Evolutionary conservation across 1,284 basidiomycete species (phyloP), one percentile per base, ranked within the genome.

Genomic region (Agaricales sp.): DNA sequence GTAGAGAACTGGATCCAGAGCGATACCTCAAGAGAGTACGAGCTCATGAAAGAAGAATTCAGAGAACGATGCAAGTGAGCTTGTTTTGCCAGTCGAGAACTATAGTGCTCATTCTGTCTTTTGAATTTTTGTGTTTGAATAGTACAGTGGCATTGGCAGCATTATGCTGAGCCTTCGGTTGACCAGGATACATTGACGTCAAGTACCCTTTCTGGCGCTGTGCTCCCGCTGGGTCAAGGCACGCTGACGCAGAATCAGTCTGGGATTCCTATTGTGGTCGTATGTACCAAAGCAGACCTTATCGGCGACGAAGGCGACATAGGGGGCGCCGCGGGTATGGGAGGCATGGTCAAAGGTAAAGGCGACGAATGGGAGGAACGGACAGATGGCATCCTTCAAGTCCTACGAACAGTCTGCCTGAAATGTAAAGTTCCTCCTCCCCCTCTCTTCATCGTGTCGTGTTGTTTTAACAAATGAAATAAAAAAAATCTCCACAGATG

Each of bases 361-460:
- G 87, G 86, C 1, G 85, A 79, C 11, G 87, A 88, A 58, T 94
- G 92, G 86, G 96, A 99, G 64, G 95, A 98, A 63, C 77, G 89
- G 57, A 94, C 93, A 45, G 95, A 99, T 63, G 89, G 89, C 48
- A 77, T 97, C 18, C 95, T 98, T 81, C 95, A 99, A 61, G 82
- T 92, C 19, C 72, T 99, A 48, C 79, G 95, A 23, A 92, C 92
- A 0, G 78, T 98, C 51, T 96, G 91, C 60, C 68, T 98, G 47
- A 88, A 91, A 65, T 96, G 92, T 93, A 58, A 61, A 90, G 73
- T 41, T 49, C 22, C 14, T 45, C 20, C 18, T 50, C n/a, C 11
- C 37, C 35, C 19, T 38, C 51, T 48, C 38, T 49, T 51, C 26
- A 43, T 23, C 41, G 23, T 43, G 50, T 47, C 47, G n/a, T 48